Percentiles rank a stretch among this genome's conserved stretches.
phyloP scores from a whole-genome alignment of 768 basidiomycete genomes.

The Phlebiopsis gigantea region DNA sequence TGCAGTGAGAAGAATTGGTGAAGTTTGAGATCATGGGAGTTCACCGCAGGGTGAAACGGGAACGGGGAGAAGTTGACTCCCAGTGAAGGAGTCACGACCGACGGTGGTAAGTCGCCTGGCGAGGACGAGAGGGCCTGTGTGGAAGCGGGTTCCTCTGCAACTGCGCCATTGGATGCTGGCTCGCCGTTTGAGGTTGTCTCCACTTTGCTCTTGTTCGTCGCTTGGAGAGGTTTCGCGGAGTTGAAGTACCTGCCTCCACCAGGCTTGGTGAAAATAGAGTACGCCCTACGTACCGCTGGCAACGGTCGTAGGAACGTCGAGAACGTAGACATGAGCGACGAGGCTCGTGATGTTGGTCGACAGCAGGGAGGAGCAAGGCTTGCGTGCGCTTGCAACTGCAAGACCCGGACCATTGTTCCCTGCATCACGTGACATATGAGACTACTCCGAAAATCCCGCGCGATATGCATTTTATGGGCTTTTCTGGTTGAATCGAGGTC shows the following conservation, averaged over 20 bases:
- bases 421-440: neutral
- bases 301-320: slow-evolving; percentile 45
- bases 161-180: neutral
- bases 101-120: neutral
- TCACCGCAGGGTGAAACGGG: slow-evolving; percentile 50
- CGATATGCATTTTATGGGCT: neutral
- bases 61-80: slow-evolving; percentile 8
- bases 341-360: slow-evolving; percentile 9
- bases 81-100: neutral
- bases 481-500: neutral
- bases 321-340: slow-evolving; percentile 36
- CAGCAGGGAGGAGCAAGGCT: slow-evolving; percentile 3
- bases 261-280: slow-evolving; percentile 76
- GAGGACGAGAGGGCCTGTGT: neutral
- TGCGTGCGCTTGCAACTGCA: slow-evolving; percentile 1
- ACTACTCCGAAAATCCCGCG: neutral
- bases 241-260: slow-evolving; percentile 74
- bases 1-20: slow-evolving; percentile 85
- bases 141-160: slow-evolving; percentile 7
- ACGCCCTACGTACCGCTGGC: slow-evolving; percentile 49
- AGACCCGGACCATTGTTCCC: neutral
- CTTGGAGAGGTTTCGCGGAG: slow-evolving; percentile 53
- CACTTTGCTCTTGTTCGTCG: slow-evolving; percentile 32
- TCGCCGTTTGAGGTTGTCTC: slow-evolving; percentile 23
- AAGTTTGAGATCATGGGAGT: slow-evolving; percentile 66